A percentile compares a stretch with the other conserved stretches of the same genome.
Conservation (phyloP, 495 filamentous ascomycete species). For the Xanthoparmelia taractica region DNA sequence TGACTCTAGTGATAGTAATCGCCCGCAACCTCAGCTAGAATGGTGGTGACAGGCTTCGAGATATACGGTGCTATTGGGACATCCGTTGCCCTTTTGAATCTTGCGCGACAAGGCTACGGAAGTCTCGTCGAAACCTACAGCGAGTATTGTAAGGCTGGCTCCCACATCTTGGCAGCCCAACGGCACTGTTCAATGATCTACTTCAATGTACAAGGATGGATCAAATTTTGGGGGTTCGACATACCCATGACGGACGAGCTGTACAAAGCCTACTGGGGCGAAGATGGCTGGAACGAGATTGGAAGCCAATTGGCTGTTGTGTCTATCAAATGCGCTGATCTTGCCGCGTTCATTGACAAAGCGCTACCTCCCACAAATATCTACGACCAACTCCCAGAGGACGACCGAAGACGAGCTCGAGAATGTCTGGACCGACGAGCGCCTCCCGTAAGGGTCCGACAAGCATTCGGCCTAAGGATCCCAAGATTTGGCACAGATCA, state of each 20-base stretch:
- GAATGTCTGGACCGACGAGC: not conserved
- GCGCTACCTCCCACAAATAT: not conserved
- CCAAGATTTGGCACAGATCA: no score
- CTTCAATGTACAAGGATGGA: not conserved
- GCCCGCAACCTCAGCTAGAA: not conserved
- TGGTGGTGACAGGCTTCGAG: not conserved
- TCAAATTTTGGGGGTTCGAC: not conserved
- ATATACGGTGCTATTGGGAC: not conserved
- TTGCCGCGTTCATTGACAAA: not conserved
- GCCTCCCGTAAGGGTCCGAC: not conserved
- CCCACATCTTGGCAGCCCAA: not conserved
- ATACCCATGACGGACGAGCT: not conserved
- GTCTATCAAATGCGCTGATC: not conserved
- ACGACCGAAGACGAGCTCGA: not conserved
- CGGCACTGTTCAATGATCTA: not conserved
- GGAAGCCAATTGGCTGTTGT: not conserved
- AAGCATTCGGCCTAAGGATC: not conserved
- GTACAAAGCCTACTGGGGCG: not conserved
- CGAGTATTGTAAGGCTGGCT: not conserved
- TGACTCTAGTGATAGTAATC: no score
- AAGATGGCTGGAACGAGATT: not conserved
- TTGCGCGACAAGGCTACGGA: not conserved
- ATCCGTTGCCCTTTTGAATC: not conserved
- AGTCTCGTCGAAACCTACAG: not conserved
- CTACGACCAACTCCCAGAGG: not conserved